These are phyloP conservation scores for Calonectria pseudoreteaudii DNA, from an alignment of 2,329 filamentous ascomycete genomes.

Conservation along the genomic window DNA sequence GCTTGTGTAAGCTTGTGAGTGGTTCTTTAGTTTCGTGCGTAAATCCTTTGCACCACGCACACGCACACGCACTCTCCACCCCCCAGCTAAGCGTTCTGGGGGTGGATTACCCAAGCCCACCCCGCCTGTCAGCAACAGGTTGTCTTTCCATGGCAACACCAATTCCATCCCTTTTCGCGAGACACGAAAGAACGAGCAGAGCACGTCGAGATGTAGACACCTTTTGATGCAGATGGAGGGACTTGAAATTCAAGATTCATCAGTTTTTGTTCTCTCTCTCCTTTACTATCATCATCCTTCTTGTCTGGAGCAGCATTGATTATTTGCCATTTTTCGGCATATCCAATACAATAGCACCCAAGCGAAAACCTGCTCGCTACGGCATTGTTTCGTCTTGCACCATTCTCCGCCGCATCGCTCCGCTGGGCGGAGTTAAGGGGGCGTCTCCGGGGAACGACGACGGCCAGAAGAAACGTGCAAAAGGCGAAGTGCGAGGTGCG, in stretches of 20 bases:
- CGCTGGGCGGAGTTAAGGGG: not conserved
- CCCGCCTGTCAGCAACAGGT: not conserved
- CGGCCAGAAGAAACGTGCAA: not conserved
- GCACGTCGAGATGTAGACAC: too few species aligned
- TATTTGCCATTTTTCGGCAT: not conserved
- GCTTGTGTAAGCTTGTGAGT: not conserved
- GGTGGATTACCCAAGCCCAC: too few species aligned
- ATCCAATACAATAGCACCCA: too few species aligned
- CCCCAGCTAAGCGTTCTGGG: not conserved
- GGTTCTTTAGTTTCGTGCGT: not conserved
- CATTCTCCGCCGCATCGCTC: not conserved
- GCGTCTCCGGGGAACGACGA: not conserved
- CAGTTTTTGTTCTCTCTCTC: not conserved
- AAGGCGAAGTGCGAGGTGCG: slow-evolving; percentile 21
- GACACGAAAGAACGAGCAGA: not conserved
- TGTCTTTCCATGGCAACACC: not conserved
- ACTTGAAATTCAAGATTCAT: not conserved
- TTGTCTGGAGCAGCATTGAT: not conserved
- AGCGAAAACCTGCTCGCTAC: not conserved
- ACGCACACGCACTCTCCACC: too few species aligned
- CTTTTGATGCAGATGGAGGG: not conserved
- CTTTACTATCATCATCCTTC: not conserved
- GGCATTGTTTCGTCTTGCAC: not conserved
- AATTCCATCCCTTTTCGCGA: not conserved
- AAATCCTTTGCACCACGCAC: not conserved